Evolutionary conservation across 805 yeast species (phyloP).

Genomic region (Candida sanyiensis): DNA sequence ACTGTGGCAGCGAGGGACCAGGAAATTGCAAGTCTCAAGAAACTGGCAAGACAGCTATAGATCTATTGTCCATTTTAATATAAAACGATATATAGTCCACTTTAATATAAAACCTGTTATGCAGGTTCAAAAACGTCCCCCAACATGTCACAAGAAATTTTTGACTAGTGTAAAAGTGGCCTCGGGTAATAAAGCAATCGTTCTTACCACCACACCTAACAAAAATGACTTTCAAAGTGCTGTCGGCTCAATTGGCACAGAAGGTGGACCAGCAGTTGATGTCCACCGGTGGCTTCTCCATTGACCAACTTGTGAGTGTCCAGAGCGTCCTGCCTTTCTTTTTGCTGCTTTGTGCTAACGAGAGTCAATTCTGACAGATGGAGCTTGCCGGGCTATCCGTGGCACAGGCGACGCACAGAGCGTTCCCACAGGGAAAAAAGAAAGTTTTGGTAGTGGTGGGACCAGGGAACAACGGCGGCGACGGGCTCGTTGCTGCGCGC

Average conservation of each 20-base stretch:
- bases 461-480: slow-evolving; percentile 96
- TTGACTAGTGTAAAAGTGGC: too few species aligned
- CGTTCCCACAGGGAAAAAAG: slow-evolving; percentile 45
- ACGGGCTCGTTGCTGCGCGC: slow-evolving; percentile 92
- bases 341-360: background rate
- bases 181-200: background rate
- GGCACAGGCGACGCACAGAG: slow-evolving; percentile 73
- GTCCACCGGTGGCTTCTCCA: slow-evolving; percentile 76
- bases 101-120: too few species aligned
- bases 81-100: too few species aligned
- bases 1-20: too few species aligned
- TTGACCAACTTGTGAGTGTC: slow-evolving; percentile 58
- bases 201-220: too few species aligned
- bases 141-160: too few species aligned
- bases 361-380: slow-evolving; percentile 42
- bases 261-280: slow-evolving; percentile 79
- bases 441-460: slow-evolving; percentile 74
- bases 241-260: slow-evolving; percentile 56
- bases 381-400: slow-evolving; percentile 94
- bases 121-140: too few species aligned
- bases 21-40: too few species aligned
- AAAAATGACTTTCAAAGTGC: slow-evolving; percentile 30
- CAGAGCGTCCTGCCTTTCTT: background rate
- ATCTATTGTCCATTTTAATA: too few species aligned
- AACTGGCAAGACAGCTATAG: too few species aligned